phyloP scores from a whole-genome alignment of 768 basidiomycete species.

The Amylocystis lapponica region DNA sequence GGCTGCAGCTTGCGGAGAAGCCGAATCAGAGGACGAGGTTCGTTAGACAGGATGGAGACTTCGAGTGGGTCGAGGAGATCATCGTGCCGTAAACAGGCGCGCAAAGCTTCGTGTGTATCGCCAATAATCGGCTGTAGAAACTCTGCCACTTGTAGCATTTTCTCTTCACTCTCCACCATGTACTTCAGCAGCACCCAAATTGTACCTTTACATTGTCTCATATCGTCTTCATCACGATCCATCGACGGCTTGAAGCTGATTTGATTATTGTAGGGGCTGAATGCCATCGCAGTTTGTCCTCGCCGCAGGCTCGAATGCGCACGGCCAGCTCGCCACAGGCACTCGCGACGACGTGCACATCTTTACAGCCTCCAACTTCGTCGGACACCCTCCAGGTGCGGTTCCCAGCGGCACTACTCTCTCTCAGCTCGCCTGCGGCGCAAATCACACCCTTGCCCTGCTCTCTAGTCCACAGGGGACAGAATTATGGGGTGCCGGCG shows the following conservation, averaged over 20 bases:
- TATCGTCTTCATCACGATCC: no score
- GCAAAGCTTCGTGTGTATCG: no score
- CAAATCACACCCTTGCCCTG: conserved; percentile 75
- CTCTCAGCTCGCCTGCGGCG: conserved; percentile 56
- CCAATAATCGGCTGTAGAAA: no score
- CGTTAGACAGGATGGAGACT: conserved; percentile 34
- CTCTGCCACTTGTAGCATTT: no score
- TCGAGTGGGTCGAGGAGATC: conserved; percentile 53
- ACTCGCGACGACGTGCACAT: conserved; percentile 32
- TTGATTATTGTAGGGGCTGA: neutral
- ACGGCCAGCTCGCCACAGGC: conserved; percentile 41
- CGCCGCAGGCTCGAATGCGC: conserved; percentile 44
- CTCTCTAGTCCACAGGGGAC: conserved; percentile 31
- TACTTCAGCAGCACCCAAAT: no score
- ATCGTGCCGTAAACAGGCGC: conserved; percentile 54
- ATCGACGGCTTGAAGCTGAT: no score
- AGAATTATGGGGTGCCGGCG: conserved; percentile 73
- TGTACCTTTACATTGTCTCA: no score
- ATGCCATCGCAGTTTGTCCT: conserved; percentile 22
- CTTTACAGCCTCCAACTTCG: conserved; percentile 35
- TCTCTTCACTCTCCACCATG: no score
- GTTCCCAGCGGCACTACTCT: conserved; percentile 30
- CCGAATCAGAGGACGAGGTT: conserved; percentile 59
- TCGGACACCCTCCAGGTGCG: conserved; percentile 10
- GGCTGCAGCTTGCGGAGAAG: conserved; percentile 48